Percentiles rank a stretch among this genome's conserved stretches.
Conservation (phyloP, 305 asterid species). For the Stenogyne calaminthoides region DNA sequence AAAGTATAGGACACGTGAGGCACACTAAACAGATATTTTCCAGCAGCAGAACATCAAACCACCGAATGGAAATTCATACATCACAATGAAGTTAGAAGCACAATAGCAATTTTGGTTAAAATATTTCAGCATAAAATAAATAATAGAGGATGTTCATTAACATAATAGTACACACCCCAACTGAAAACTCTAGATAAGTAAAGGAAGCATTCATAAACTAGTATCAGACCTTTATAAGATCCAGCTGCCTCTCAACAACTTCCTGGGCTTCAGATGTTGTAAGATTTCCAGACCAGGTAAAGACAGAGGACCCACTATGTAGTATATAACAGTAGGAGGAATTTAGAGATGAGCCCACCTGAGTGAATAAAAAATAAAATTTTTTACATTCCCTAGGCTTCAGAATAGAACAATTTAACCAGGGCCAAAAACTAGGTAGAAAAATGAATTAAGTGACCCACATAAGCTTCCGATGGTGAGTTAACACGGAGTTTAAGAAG, state of each 20-base stretch:
- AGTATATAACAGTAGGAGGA: constrained; percentile 80
- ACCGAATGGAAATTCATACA: neutral
- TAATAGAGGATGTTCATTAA: constrained; percentile 5
- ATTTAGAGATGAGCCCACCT: constrained; percentile 80
- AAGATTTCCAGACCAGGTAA: constrained; percentile 79
- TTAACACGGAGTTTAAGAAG: too few relatives aligned
- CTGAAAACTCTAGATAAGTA: constrained; percentile 5
- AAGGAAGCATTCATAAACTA: constrained; percentile 6
- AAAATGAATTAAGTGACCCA: neutral
- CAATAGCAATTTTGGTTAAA: neutral
- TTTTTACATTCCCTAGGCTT: constrained; percentile 4
- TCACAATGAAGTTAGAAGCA: constrained; percentile 5
- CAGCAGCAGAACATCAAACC: neutral
- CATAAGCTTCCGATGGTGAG: too few relatives aligned
- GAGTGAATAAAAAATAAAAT: constrained; percentile 29
- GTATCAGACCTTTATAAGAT: constrained; percentile 62
- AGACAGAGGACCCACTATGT: constrained; percentile 55
- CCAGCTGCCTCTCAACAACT: constrained; percentile 75
- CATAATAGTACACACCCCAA: constrained; percentile 12
- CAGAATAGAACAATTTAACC: constrained; percentile 7
- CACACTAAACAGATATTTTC: constrained; percentile 7
- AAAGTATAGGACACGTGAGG: constrained; percentile 25
- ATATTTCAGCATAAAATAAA: neutral
- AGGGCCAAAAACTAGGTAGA: neutral
- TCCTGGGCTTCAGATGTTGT: constrained; percentile 74